These are phyloP conservation scores for Globisporangium uncinulatum DNA, from an alignment of 352 stramenopile species.

Conservation along the genomic window DNA sequence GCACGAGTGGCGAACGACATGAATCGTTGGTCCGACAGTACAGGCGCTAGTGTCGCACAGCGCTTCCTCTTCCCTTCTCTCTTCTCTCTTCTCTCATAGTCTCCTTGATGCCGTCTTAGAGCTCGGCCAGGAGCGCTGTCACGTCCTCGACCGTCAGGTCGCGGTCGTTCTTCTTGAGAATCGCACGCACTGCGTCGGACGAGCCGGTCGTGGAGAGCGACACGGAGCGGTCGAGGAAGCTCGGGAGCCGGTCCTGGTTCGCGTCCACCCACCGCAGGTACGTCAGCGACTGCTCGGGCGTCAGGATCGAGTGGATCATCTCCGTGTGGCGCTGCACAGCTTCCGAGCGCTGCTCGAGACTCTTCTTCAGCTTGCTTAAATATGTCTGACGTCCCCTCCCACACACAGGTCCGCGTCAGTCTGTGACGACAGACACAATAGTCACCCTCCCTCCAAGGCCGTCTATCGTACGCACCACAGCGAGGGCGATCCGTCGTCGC, in stretches of 20 bases:
- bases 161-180: slow-evolving; percentile 81
- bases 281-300: slow-evolving; percentile 76
- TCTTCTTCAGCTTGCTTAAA: slow-evolving; percentile 86
- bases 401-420: not conserved
- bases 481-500: slow-evolving; percentile 70
- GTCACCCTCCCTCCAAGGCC: not conserved
- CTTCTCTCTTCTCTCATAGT: not conserved
- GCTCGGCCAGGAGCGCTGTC: slow-evolving; percentile 61
- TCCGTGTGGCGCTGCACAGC: slow-evolving; percentile 76
- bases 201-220: slow-evolving; percentile 41
- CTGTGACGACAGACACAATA: not conserved
- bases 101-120: slow-evolving; percentile 19
- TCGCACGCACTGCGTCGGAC: slow-evolving; percentile 63
- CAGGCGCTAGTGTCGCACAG: not conserved
- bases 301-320: slow-evolving; percentile 81
- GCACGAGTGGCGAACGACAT: not conserved
- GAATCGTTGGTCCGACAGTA: slow-evolving; percentile 1
- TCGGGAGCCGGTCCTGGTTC: slow-evolving; percentile 65
- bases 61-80: not conserved
- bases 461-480: slow-evolving; percentile 45
- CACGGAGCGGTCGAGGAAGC: slow-evolving; percentile 59
- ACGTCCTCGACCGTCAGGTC: slow-evolving; percentile 86
- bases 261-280: slow-evolving; percentile 80
- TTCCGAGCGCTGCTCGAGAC: slow-evolving; percentile 70
- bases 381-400: slow-evolving; percentile 51